Base-by-base conservation (phyloP, 345 rosid genomes). In the Hibiscus trionum region DNA sequence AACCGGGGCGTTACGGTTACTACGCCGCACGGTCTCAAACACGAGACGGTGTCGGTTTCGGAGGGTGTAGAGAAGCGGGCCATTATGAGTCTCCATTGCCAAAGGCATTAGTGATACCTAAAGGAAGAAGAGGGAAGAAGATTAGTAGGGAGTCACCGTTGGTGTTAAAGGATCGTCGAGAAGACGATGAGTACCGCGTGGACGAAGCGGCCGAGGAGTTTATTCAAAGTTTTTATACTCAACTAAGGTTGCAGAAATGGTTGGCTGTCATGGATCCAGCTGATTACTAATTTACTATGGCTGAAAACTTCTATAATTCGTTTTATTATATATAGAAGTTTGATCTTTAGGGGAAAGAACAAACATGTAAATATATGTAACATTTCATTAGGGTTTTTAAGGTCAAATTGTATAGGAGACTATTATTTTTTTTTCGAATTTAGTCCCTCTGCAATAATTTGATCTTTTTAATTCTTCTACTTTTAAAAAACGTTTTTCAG, bases 241-340 rank as follows among this genome's bases (percentile, higher is more conserved):
- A 68, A 42, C 10, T 68, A 19, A 68, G 72, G 42, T 68, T 68
- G 27, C 72, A 68, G 16, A 50, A 68, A n/a, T 68, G 72, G 72
- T 68, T 50, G 71, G 59, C 42, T 67, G 71, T 68, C 44, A 14
- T 68, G 60, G 60, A 68, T 27, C 9, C 72, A 50, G 26, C 72
- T n/a, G 72, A 68, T 68, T 19, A 68, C 24, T 21, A 21, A 21
- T 21, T 21, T 21, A 21, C 1, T 68, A 68, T 50, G 72, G 59
- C 46, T 68, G 50, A 67, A 29, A 11, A 3, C 5, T 42, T 9
- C 69, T 11, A 17, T 14, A 37, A 33, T 39, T 62, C 44, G 44
- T 39, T 39, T 39, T 1, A 7, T 39, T 1, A 39, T 7, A 7
- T 37, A 8, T 37, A 0, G 47, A 44, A 9, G 12, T 44, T 64